Conservation (phyloP, 352 stramenopile species). For the Phytopythium kandeliae region DNA sequence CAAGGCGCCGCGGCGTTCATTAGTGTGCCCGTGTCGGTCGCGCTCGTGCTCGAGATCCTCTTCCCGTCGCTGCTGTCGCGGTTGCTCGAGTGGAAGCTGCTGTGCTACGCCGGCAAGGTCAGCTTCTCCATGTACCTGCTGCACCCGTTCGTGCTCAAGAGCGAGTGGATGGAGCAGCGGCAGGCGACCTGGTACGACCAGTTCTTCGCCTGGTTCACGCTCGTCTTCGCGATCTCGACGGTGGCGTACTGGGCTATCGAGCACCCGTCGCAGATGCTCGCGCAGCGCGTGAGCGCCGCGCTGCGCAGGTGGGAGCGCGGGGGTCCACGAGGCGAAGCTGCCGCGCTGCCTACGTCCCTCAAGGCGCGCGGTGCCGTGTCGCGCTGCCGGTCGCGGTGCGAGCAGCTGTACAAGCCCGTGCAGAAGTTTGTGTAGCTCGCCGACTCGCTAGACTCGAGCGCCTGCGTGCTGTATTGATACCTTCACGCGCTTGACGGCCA, state of each 20-base stretch:
- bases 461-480: no score
- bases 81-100: conserved; percentile 31
- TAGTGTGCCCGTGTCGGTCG: conserved; percentile 14
- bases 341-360: neutral
- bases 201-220: neutral
- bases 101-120: conserved; percentile 34
- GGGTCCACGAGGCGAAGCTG: neutral
- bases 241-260: conserved; percentile 34
- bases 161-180: neutral
- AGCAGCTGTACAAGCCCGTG: conserved; percentile 2
- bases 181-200: neutral
- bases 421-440: neutral
- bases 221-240: conserved; percentile 5
- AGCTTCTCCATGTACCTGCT: conserved; percentile 43
- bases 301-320: conserved; percentile 2
- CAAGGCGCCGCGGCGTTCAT: conserved; percentile 18
- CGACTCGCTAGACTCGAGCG: no score
- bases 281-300: conserved; percentile 23
- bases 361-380: neutral
- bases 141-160: conserved; percentile 29
- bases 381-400: neutral
- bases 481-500: no score
- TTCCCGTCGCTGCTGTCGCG: conserved; percentile 21
- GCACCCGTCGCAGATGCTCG: conserved; percentile 37
- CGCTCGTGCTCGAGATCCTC: conserved; percentile 33